phyloP scores from a whole-genome alignment of 306 rosid species.

The Psophocarpus tetragonolobus region DNA sequence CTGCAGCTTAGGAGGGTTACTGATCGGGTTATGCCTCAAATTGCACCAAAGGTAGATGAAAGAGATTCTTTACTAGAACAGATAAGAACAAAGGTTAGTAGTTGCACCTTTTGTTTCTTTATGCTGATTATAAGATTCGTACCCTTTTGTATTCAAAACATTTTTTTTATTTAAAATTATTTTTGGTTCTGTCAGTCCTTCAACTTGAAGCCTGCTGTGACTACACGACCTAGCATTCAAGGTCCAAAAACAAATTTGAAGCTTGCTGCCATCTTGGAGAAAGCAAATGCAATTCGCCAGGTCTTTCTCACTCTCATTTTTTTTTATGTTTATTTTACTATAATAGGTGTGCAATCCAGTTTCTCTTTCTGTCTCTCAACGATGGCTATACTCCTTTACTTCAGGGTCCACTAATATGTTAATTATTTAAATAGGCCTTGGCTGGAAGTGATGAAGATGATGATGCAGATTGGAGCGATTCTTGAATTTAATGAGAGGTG shows the following conservation, averaged over 20 bases:
- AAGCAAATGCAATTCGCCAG: conserved; percentile 98
- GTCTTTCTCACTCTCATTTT: conserved; percentile 49
- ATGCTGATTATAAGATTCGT: not conserved
- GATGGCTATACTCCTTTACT: not conserved
- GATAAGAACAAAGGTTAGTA: conserved; percentile 90
- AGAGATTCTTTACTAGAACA: conserved; percentile 84
- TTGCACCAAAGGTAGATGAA: conserved; percentile 67
- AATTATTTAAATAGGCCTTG: conserved; percentile 61
- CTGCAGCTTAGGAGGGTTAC: conserved; percentile 87
- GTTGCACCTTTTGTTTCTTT: conserved; percentile 24
- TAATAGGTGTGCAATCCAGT: not conserved
- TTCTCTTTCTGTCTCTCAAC: not conserved
- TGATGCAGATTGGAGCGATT: conserved; percentile 86
- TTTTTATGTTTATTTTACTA: conserved; percentile 17
- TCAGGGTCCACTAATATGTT: conserved; percentile 21
- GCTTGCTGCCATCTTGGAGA: conserved; percentile 94
- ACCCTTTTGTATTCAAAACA: conserved; percentile 6
- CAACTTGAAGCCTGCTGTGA: conserved; percentile 81
- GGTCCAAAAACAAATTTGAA: conserved; percentile 89
- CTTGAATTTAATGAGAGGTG: conserved; percentile 42
- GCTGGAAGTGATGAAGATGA: conserved; percentile 95
- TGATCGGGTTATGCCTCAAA: conserved; percentile 68
- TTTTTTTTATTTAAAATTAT: not conserved
- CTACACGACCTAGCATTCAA: conserved; percentile 70
- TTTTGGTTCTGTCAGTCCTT: conserved; percentile 67